A percentile compares a stretch with the other conserved stretches of the same genome.
Evolutionary conservation across 2,329 filamentous ascomycete genomes (phyloP).

Genomic region (Fusarium guadeloupense): DNA sequence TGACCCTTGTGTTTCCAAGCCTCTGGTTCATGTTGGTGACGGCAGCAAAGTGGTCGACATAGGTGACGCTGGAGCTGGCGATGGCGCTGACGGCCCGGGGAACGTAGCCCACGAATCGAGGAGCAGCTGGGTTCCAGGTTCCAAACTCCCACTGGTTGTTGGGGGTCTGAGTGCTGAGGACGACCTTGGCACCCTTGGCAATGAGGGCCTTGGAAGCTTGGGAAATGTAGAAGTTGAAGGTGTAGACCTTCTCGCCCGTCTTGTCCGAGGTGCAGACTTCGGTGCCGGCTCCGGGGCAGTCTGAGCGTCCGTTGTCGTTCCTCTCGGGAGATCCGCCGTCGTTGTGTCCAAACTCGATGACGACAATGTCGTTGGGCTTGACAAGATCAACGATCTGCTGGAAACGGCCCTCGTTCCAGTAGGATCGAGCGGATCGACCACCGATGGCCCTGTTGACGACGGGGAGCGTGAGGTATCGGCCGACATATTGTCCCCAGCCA

Average conservation of each 20-base stretch:
- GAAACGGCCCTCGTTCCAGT: constrained; percentile 73
- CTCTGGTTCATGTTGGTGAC: constrained; percentile 62
- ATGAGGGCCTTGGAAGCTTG: constrained; percentile 64
- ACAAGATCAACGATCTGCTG: constrained; percentile 62
- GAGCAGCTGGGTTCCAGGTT: constrained; percentile 55
- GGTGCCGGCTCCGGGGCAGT: constrained; percentile 63
- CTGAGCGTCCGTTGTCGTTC: constrained; percentile 69
- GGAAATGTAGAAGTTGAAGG: constrained; percentile 67
- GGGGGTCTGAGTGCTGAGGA: constrained; percentile 65
- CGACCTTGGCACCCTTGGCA: constrained; percentile 67
- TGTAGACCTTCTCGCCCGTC: constrained; percentile 62
- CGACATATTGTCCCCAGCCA: constrained; percentile 72
- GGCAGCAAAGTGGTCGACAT: constrained; percentile 69
- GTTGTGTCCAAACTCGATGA: constrained; percentile 79
- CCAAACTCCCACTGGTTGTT: constrained; percentile 70
- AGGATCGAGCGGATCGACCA: constrained; percentile 73
- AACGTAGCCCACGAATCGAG: constrained; percentile 66
- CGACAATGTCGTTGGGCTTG: constrained; percentile 68
- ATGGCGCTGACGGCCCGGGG: constrained; percentile 51
- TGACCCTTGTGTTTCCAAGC: constrained; percentile 59
- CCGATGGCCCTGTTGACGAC: constrained; percentile 72
- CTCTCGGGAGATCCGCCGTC: constrained; percentile 66
- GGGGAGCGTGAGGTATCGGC: constrained; percentile 55
- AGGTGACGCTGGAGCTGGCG: constrained; percentile 56
- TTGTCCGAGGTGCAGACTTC: constrained; percentile 58